Percentiles rank a stretch among this genome's conserved stretches.
phyloP scores from a whole-genome alignment of 139 green algal genomes.

The Coccomyxa sp. region DNA sequence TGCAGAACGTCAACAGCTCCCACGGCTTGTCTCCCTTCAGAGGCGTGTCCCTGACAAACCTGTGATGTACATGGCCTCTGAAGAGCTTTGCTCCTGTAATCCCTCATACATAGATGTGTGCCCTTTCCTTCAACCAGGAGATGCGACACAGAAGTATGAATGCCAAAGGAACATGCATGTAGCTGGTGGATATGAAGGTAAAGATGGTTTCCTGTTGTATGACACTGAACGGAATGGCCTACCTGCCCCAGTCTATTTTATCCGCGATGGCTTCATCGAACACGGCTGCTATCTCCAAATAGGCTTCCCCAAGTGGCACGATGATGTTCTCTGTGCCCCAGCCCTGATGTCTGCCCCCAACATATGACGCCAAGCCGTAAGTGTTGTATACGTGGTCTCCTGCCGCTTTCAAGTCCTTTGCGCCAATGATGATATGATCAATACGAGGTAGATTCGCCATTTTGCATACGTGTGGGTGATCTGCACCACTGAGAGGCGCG shows the following conservation, averaged over 20 bases:
- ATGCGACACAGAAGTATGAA: too few relatives aligned
- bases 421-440: slow-evolving; percentile 20
- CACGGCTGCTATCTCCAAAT: slow-evolving; percentile 14
- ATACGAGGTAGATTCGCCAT: slow-evolving; percentile 4
- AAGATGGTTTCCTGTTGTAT: too few relatives aligned
- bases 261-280: slow-evolving; percentile 7
- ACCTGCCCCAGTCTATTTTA: slow-evolving; percentile 16
- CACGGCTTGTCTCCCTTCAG: neutral
- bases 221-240: too few relatives aligned
- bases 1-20: neutral
- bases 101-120: too few relatives aligned
- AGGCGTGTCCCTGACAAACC: neutral
- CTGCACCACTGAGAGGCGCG: too few relatives aligned
- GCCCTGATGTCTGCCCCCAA: slow-evolving; percentile 15
- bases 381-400: slow-evolving; percentile 7
- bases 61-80: neutral
- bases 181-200: too few relatives aligned
- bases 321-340: slow-evolving; percentile 22
- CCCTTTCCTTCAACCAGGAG: too few relatives aligned
- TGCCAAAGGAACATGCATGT: too few relatives aligned
- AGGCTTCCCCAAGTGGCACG: slow-evolving; percentile 10
- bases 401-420: slow-evolving; percentile 8
- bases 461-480: too few relatives aligned
- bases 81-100: too few relatives aligned
- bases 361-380: slow-evolving; percentile 7